These are phyloP conservation scores for Penicillium tannophilum DNA, from an alignment of 495 filamentous ascomycete species.

Conservation along the genomic window DNA sequence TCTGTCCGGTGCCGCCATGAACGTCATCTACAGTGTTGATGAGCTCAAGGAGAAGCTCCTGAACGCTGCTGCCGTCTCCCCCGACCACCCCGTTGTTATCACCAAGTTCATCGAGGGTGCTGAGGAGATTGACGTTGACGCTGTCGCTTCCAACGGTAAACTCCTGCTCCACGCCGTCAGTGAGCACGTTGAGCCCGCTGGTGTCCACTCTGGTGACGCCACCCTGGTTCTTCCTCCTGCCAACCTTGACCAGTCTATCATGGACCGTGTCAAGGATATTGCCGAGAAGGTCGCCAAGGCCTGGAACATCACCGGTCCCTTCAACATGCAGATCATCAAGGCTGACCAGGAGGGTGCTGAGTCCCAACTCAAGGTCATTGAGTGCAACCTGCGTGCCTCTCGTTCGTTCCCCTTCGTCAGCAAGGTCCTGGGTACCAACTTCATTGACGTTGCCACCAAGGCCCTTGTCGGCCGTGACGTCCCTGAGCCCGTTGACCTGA, in stretches of 20 bases:
- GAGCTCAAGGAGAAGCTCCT: constrained; percentile 87
- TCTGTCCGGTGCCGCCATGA: constrained; percentile 96
- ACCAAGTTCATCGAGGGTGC: constrained; percentile 98
- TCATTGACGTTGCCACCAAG: constrained; percentile 95
- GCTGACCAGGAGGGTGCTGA: constrained; percentile 70
- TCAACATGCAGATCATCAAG: constrained; percentile 99
- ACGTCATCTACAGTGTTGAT: constrained; percentile 84
- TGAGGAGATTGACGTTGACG: constrained; percentile 97
- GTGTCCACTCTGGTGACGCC: constrained; percentile 95
- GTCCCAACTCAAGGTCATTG: constrained; percentile 87
- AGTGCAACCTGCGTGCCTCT: constrained; percentile 97
- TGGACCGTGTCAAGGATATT: constrained; percentile 89
- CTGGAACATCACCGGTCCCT: constrained; percentile 95
- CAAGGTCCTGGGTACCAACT: constrained; percentile 96
- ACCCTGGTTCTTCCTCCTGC: constrained; percentile 87
- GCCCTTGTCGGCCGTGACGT: constrained; percentile 86
- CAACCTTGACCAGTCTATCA: constrained; percentile 70
- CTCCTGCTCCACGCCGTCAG: constrained; percentile 91
- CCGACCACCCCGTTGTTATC: constrained; percentile 96
- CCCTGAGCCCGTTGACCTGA: constrained; percentile 84
- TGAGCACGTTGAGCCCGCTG: constrained; percentile 94
- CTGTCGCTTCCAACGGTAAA: constrained; percentile 82
- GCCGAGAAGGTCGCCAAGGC: constrained; percentile 95
- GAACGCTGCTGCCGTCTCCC: constrained; percentile 87
- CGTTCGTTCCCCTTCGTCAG: constrained; percentile 97